A percentile compares a stretch with the other conserved stretches of the same genome.
These are phyloP conservation scores for Russula emetica DNA, from an alignment of 768 basidiomycete species.

Conservation along the genomic window DNA sequence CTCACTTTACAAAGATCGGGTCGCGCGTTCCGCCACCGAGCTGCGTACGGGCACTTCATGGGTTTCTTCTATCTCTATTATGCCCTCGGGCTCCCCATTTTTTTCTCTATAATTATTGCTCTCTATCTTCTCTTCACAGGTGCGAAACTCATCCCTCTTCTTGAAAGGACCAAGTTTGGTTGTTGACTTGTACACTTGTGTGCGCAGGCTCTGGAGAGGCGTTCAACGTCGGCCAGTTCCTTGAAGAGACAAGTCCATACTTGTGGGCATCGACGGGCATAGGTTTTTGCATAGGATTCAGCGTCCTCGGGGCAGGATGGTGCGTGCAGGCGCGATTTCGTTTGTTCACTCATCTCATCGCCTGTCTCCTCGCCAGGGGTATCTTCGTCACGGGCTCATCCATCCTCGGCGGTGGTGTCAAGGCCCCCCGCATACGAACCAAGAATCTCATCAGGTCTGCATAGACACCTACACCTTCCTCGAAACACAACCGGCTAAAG, in stretches of 20 bases:
- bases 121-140: slow-evolving; percentile 91
- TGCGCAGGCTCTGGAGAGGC: slow-evolving; percentile 74
- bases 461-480: background rate
- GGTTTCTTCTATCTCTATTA: slow-evolving; percentile 47
- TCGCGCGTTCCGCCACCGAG: background rate
- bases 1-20: background rate
- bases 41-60: slow-evolving; percentile 28
- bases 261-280: slow-evolving; percentile 90
- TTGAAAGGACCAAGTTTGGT: background rate
- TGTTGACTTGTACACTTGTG: background rate
- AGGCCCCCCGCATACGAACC: slow-evolving; percentile 88
- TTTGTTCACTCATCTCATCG: background rate
- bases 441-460: slow-evolving; percentile 95
- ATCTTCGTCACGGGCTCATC: slow-evolving; percentile 97
- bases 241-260: slow-evolving; percentile 92
- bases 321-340: slow-evolving; percentile 38
- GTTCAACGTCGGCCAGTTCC: slow-evolving; percentile 91
- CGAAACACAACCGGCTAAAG: no score
- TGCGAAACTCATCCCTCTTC: slow-evolving; percentile 31
- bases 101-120: slow-evolving; percentile 59
- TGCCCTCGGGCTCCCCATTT: slow-evolving; percentile 63
- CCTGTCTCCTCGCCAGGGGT: slow-evolving; percentile 58
- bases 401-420: slow-evolving; percentile 92
- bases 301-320: slow-evolving; percentile 95
- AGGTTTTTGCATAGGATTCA: slow-evolving; percentile 88